Percentiles rank a stretch among this genome's conserved stretches.
These are phyloP conservation scores for Celoporthe dispersa DNA, from an alignment of 2,329 filamentous ascomycete species.

Conservation along the genomic window DNA sequence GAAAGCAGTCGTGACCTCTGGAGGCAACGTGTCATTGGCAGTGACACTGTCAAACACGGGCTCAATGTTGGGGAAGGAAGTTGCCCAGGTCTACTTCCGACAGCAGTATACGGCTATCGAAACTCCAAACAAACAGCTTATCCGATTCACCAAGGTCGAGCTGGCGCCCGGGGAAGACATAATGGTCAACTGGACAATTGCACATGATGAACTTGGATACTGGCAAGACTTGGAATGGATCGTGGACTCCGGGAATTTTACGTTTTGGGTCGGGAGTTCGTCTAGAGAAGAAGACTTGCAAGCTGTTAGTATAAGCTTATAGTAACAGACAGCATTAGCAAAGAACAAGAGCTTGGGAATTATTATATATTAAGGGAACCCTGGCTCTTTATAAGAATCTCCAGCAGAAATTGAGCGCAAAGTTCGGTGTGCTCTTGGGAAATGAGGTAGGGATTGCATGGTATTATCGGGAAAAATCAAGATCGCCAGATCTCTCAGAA, in stretches of 20 bases:
- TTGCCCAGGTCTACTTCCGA: conserved; percentile 45
- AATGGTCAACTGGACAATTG: conserved; percentile 40
- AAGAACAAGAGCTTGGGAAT: too few species aligned
- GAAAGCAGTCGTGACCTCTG: conserved; percentile 31
- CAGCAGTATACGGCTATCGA: conserved; percentile 46
- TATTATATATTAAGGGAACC: too few species aligned
- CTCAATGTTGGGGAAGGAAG: conserved; percentile 38
- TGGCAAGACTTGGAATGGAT: conserved; percentile 35
- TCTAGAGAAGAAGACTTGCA: conserved; percentile 33
- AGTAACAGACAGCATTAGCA: too few species aligned
- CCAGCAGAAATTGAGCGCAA: too few species aligned
- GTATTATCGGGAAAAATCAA: too few species aligned
- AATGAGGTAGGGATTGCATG: too few species aligned
- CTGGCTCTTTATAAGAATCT: too few species aligned
- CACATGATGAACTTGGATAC: conserved; percentile 37
- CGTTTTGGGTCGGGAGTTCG: conserved; percentile 39
- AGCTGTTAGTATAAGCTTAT: not conserved
- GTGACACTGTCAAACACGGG: conserved; percentile 54
- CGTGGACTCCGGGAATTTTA: conserved; percentile 35
- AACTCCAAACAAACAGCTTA: conserved; percentile 50
- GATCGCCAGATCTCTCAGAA: too few species aligned
- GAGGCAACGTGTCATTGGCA: not conserved
- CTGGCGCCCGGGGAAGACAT: conserved; percentile 45
- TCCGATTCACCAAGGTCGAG: conserved; percentile 52
- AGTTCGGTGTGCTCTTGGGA: too few species aligned